Evolutionary conservation across 2,329 filamentous ascomycete genomes (phyloP), one percentile per base, ranked within the genome.

Genomic region (Aureobasidium sp.): DNA sequence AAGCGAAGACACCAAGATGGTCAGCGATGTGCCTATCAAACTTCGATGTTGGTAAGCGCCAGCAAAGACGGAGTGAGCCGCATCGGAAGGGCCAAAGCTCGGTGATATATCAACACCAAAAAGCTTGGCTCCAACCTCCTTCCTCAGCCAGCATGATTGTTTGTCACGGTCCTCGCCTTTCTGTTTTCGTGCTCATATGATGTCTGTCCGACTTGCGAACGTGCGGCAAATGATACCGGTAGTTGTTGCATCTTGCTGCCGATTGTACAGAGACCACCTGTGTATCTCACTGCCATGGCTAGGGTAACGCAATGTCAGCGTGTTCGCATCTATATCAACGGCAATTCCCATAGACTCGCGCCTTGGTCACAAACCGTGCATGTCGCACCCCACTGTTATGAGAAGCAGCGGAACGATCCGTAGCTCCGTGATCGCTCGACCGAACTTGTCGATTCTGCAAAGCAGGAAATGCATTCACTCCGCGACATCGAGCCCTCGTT

Each of bases 21-120:
- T 57, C 53, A 57, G 53, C 53, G 53, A 57, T 57, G 53, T 45
- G 53, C 53, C 41, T 45, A 57, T 45, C 53, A 57, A 57, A 57
- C 53, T 34, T 36, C 53, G 53, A 57, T 57, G 53, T 44, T 36
- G 41, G 53, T 57, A 57, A 57, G 41, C 39, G 41, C 41, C 45
- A 13, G n/a, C 27, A 16, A 10, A 30, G n/a, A 55, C 53, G 53
- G 53, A 57, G 53, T 57, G 53, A 57, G 39, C 53, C 53, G 53
- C 37, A 25, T 11, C 29, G 7, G 27, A 9, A n/a, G 25, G 39
- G 53, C 11, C 53, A n/a, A 45, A 57, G 53, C 53, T 41, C 32
- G 45, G 45, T 13, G 25, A 21, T 21, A 21, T 21, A 21, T 41
- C 50, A 55, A 45, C 32, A 55, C 36, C 51, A 45, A 34, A 51